A percentile compares a stretch with the other conserved stretches of the same genome.
phyloP scores from a whole-genome alignment of 306 rosid genomes.

The Rubus parviflorus region DNA sequence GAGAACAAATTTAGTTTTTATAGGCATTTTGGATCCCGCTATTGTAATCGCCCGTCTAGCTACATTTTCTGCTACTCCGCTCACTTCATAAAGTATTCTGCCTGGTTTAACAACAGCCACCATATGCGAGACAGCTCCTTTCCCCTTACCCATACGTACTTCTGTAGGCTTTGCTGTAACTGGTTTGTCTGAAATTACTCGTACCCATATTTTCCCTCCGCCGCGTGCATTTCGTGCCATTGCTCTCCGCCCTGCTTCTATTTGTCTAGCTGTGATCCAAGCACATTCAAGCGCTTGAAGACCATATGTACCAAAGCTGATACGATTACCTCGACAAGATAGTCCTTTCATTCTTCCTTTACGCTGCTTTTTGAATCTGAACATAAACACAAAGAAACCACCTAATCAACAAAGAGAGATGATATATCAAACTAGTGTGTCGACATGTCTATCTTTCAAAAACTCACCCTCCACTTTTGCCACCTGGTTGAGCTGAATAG shows the following conservation, averaged over 20 bases:
- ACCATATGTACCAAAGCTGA: slow-evolving; percentile 7
- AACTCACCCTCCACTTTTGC: slow-evolving; percentile 86
- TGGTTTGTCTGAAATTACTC: slow-evolving; percentile 12
- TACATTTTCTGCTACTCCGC: slow-evolving; percentile 13
- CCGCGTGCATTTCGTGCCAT: slow-evolving; percentile 10
- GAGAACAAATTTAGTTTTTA: not conserved
- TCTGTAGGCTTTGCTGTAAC: slow-evolving; percentile 12
- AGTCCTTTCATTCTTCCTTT: slow-evolving; percentile 12
- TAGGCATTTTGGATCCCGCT: slow-evolving; percentile 8
- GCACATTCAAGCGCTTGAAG: slow-evolving; percentile 4
- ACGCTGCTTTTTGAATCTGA: not conserved
- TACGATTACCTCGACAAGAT: slow-evolving; percentile 4
- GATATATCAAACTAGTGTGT: not conserved
- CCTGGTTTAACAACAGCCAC: slow-evolving; percentile 10
- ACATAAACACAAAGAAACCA: slow-evolving; percentile 83
- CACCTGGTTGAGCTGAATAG: slow-evolving; percentile 93
- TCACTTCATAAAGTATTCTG: slow-evolving; percentile 7
- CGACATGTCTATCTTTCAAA: not conserved
- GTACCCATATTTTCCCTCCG: slow-evolving; percentile 14
- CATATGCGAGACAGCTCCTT: not conserved
- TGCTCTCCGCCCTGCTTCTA: slow-evolving; percentile 5
- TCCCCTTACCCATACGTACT: slow-evolving; percentile 13
- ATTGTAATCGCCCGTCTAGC: slow-evolving; percentile 7
- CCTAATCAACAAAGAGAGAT: slow-evolving; percentile 36
- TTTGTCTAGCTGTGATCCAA: slow-evolving; percentile 9